Conservation (phyloP, 2,329 filamentous ascomycete genomes). For the Penicillium sp. region DNA sequence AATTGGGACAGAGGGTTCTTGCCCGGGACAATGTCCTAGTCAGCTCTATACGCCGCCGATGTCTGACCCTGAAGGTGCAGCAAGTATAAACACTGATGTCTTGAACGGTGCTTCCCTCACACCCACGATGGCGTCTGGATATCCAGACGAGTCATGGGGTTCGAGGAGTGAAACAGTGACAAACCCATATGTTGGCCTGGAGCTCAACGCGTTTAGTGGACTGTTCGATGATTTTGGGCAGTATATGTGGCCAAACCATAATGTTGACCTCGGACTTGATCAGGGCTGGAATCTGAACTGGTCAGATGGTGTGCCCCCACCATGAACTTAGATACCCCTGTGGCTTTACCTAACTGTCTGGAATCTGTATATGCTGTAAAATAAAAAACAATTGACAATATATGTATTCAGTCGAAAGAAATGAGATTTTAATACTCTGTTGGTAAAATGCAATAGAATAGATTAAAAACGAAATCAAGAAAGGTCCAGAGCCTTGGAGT, state of each 20-base stretch:
- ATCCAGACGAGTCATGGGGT: constrained; percentile 21
- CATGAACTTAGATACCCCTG: neutral
- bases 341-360: neutral
- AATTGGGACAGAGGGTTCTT: neutral
- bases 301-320: constrained; percentile 26
- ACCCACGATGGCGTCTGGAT: constrained; percentile 4
- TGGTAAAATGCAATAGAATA: neutral
- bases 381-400: neutral
- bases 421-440: neutral
- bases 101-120: constrained; percentile 2
- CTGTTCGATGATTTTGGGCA: constrained; percentile 27
- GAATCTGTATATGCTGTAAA: neutral
- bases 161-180: constrained; percentile 21
- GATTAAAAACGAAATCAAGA: neutral
- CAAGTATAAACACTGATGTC: neutral
- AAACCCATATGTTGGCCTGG: constrained; percentile 23
- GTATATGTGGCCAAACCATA: constrained; percentile 28
- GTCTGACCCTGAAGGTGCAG: constrained; percentile 20
- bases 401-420: neutral
- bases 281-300: constrained; percentile 44
- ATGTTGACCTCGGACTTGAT: constrained; percentile 38
- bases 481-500: neutral
- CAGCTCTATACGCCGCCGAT: constrained; percentile 29
- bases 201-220: constrained; percentile 24
- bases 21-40: constrained; percentile 12